Percentiles rank a stretch among this genome's conserved stretches.
Evolutionary conservation across 73 alveolate species (phyloP).

Genomic region (Symbiodinium pilosum): DNA sequence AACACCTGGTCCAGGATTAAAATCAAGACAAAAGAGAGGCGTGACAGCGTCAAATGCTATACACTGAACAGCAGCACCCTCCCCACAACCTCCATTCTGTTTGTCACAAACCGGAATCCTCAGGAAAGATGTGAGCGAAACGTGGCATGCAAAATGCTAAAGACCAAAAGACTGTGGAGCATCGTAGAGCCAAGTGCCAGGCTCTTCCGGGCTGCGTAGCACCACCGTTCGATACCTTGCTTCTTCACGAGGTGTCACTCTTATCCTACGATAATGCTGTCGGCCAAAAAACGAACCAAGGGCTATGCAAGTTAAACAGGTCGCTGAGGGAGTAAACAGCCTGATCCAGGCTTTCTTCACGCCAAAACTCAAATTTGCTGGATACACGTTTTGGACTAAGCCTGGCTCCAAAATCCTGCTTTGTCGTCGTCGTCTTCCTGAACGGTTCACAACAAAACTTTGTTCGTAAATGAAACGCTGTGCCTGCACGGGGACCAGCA

Average conservation of each 20-base stretch:
- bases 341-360: neutral
- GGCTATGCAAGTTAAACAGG: slow-evolving; percentile 34
- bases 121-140: too few species aligned
- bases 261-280: too few species aligned
- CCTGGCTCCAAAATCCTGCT: slow-evolving; percentile 94
- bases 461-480: neutral
- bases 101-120: slow-evolving; percentile 2
- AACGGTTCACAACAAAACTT: neutral
- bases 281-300: neutral
- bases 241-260: neutral
- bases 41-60: too few species aligned
- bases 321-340: slow-evolving; percentile 72
- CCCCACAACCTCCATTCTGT: neutral
- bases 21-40: neutral
- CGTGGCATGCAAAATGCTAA: too few species aligned
- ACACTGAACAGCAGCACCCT: too few species aligned
- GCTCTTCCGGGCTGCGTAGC: slow-evolving; percentile 90
- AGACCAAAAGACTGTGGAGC: too few species aligned
- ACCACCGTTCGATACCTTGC: slow-evolving; percentile 79
- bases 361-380: too few species aligned
- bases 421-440: slow-evolving; percentile 73
- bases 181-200: neutral
- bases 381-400: too few species aligned
- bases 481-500: slow-evolving; percentile 81
- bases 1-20: neutral